Base-by-base conservation (phyloP, 23 red algal species). In the Agarophyton chilense region DNA sequence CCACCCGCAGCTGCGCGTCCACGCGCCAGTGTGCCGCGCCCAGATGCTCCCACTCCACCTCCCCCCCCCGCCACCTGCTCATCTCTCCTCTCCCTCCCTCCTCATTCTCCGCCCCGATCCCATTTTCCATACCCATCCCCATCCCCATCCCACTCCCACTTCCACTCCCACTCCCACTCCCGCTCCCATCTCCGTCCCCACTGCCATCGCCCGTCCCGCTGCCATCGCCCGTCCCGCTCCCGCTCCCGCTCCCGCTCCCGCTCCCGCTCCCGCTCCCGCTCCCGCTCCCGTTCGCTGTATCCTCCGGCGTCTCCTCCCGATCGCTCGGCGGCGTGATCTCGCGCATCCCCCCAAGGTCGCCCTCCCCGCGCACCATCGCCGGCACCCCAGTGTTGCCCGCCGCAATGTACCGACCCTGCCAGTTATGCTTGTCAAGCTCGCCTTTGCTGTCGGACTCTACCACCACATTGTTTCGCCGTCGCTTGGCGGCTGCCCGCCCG, bases 311-410 rank as follows among this genome's bases (percentile, higher is more conserved):
- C 45, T 88, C 84, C 84, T 88, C 84, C 9, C 84, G 47, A 35
- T 88, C 84, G 49, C 51, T 76, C 34, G 84, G 84, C 19, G 84
- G 72, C 46, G 72, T 88, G 47, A 88, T 88, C 0, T 88, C 72
- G 17, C 81, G 63, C 38, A 68, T 45, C 46, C 81, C 58, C 1
- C 81, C 63, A 16, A 84, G 55, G 10, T 84, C 81, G 17, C 58
- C 55, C 62, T 71, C 81, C 24, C 62, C 40, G 44, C 62, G 81
- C 57, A 84, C 44, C 55, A 71, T 51, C 40, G 63, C 58, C 45
- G 81, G 81, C 54, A 84, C 58, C 31, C 81, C 81, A 0, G 81
- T 84, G 57, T 84, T 84, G 36, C 81, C 81, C 36, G 81, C 81
- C 81, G 57, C 57, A 50, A 84, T 84, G 60, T 84, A 84, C 39